Evolutionary conservation across 2,329 filamentous ascomycete species (phyloP).

Genomic region (Phialophora macrospora): DNA sequence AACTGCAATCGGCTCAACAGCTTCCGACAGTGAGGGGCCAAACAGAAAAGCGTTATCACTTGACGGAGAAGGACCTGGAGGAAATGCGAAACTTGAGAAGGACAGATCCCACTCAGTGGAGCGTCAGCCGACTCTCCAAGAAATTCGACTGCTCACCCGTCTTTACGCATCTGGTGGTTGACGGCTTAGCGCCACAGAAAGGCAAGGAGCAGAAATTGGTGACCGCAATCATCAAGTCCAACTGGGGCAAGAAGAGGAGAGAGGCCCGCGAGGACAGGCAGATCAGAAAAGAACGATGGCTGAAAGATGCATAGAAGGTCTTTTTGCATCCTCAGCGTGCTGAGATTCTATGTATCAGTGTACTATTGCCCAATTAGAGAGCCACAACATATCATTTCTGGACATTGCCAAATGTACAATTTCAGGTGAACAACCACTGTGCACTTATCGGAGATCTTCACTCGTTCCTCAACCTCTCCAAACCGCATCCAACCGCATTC

Average conservation of each 20-base stretch:
- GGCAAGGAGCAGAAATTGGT: conserved; percentile 53
- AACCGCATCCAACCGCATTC: conserved; percentile 17
- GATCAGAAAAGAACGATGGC: conserved; percentile 66
- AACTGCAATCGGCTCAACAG: conserved; percentile 38
- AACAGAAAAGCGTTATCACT: conserved; percentile 65
- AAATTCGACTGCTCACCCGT: conserved; percentile 67
- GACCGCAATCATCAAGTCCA: conserved; percentile 60
- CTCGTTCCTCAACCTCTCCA: conserved; percentile 2
- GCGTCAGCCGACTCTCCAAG: conserved; percentile 62
- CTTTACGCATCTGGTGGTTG: conserved; percentile 65
- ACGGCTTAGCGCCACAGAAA: conserved; percentile 56
- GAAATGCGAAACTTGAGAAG: conserved; percentile 63
- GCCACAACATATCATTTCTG: not conserved
- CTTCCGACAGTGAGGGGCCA: conserved; percentile 54
- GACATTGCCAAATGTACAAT: conserved; percentile 3
- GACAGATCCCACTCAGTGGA: conserved; percentile 64
- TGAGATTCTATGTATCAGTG: conserved; percentile 6
- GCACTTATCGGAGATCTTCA: conserved; percentile 16
- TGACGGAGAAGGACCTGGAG: conserved; percentile 61
- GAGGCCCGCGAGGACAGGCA: conserved; percentile 65
- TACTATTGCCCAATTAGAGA: conserved; percentile 8
- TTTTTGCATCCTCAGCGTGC: conserved; percentile 3
- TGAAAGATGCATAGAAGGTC: conserved; percentile 57
- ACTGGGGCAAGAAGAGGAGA: conserved; percentile 65
- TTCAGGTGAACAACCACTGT: not conserved